phyloP scores from a whole-genome alignment of 2,329 filamentous ascomycete genomes.

The Monilinia vaccinii-corymbosi region DNA sequence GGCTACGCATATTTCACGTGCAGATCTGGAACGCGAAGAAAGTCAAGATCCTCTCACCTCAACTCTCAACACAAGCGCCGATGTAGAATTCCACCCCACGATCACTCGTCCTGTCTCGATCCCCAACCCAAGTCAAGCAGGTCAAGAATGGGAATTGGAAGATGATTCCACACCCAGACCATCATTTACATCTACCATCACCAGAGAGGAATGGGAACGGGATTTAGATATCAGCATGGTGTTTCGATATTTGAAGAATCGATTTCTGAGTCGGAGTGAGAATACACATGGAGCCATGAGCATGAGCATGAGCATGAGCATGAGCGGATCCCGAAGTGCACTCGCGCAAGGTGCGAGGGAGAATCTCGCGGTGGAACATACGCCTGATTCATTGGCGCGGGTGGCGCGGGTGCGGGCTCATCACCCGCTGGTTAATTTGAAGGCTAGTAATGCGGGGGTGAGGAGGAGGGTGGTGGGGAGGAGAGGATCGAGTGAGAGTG shows the following conservation, averaged over 20 bases:
- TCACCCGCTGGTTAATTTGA: constrained; percentile 67
- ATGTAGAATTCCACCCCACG: constrained; percentile 18
- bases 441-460: constrained; percentile 29
- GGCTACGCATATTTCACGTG: background rate
- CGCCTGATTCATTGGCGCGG: constrained; percentile 62
- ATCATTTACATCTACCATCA: constrained; percentile 12
- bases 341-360: constrained; percentile 32
- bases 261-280: constrained; percentile 48
- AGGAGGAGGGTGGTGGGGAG: constrained; percentile 37
- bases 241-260: constrained; percentile 74
- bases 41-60: constrained; percentile 3
- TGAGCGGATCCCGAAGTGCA: too few relatives aligned
- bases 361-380: constrained; percentile 40
- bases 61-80: constrained; percentile 7
- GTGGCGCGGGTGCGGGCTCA: constrained; percentile 80
- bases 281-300: background rate
- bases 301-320: too few relatives aligned
- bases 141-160: constrained; percentile 1
- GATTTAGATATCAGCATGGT: constrained; percentile 87
- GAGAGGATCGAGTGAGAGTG: constrained; percentile 74
- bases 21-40: background rate
- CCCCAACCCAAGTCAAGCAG: constrained; percentile 8
- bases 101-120: constrained; percentile 19
- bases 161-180: constrained; percentile 22
- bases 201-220: constrained; percentile 64